Conservation (phyloP, 148 eudicot species). For the Vaccinium corymbosum region DNA sequence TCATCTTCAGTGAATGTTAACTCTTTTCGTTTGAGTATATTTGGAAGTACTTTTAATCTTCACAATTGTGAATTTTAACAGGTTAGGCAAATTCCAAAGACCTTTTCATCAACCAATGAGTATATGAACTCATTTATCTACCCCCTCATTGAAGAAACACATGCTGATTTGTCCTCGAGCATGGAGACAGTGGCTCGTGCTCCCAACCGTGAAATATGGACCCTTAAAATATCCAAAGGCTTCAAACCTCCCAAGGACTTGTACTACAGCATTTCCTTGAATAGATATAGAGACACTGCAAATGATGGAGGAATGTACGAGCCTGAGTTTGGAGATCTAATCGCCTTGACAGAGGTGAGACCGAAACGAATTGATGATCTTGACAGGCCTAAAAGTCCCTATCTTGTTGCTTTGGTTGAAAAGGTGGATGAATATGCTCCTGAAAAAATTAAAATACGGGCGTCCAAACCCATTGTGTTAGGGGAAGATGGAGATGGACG, state of each 20-base stretch:
- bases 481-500: background rate
- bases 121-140: constrained; percentile 36
- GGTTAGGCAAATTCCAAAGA: constrained; percentile 37
- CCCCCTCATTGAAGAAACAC: constrained; percentile 54
- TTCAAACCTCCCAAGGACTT: too few species aligned
- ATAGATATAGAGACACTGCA: background rate
- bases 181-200: constrained; percentile 22
- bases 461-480: constrained; percentile 18
- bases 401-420: constrained; percentile 29
- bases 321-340: background rate
- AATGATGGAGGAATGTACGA: too few species aligned
- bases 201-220: constrained; percentile 27
- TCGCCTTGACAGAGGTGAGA: constrained; percentile 35
- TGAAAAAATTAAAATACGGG: constrained; percentile 15
- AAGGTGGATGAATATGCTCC: background rate
- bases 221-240: background rate
- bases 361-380: constrained; percentile 41
- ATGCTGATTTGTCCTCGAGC: constrained; percentile 36
- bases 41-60: too few species aligned
- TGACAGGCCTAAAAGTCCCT: constrained; percentile 18
- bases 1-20: too few species aligned
- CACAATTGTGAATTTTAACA: constrained; percentile 12
- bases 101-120: constrained; percentile 27
- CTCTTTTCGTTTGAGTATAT: too few species aligned
- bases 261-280: too few species aligned